Evolutionary conservation across 2,329 filamentous ascomycete genomes (phyloP).

Genomic region (Byssothecium circinans): DNA sequence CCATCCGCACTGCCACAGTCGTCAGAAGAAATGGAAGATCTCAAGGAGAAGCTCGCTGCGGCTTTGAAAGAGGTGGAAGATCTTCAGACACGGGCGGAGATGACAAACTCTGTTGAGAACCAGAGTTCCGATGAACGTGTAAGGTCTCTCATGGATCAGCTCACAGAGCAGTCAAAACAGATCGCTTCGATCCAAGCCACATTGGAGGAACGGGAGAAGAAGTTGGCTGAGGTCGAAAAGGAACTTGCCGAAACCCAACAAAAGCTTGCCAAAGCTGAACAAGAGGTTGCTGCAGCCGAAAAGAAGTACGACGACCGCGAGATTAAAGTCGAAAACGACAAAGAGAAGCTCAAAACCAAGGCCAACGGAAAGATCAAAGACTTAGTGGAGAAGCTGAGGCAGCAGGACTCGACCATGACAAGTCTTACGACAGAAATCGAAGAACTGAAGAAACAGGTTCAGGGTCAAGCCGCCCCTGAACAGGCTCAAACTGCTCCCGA

Average conservation of each 20-base stretch:
- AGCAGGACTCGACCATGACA: conserved; percentile 3
- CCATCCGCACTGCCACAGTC: conserved; percentile 6
- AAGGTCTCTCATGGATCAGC: conserved; percentile 49
- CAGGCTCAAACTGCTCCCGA: background rate
- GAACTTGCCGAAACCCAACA: background rate
- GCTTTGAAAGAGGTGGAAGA: conserved; percentile 51
- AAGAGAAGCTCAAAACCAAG: conserved; percentile 49
- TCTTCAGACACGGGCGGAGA: conserved; percentile 44
- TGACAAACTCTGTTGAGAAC: conserved; percentile 17
- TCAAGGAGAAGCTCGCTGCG: conserved; percentile 46
- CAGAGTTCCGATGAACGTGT: conserved; percentile 8
- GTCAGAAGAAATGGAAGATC: conserved; percentile 34
- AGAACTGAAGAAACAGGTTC: conserved; percentile 15
- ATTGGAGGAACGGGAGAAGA: conserved; percentile 28
- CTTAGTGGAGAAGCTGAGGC: conserved; percentile 11
- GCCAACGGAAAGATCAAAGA: conserved; percentile 68
- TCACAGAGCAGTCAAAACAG: conserved; percentile 49
- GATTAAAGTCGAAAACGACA: conserved; percentile 7
- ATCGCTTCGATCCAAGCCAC: conserved; percentile 42
- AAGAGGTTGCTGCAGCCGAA: conserved; percentile 47
- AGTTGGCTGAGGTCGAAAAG: conserved; percentile 46
- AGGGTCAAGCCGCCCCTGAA: background rate
- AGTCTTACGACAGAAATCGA: conserved; percentile 10
- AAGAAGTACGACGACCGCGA: conserved; percentile 10
- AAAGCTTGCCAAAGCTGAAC: conserved; percentile 45